Percentiles rank a stretch among this genome's conserved stretches.
phyloP scores from a whole-genome alignment of 2,329 filamentous ascomycete genomes.

The Mycosphaerelloides madeirae region DNA sequence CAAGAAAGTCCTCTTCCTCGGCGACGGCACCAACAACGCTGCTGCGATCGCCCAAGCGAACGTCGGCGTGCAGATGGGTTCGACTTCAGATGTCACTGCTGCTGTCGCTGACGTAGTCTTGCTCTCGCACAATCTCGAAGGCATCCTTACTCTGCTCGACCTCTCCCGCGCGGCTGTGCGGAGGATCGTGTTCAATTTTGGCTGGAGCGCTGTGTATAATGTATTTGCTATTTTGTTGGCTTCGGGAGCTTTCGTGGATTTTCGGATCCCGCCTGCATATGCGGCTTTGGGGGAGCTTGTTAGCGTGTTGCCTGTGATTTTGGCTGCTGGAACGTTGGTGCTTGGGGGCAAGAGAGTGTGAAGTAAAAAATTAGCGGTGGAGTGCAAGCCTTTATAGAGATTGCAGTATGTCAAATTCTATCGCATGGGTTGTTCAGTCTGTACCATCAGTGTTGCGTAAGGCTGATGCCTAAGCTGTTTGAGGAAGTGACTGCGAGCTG shows the following conservation, averaged over 20 bases:
- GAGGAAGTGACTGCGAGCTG: no score
- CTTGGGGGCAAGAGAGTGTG: no score
- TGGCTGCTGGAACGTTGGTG: slow-evolving; percentile 40
- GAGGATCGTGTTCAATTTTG: slow-evolving; percentile 59
- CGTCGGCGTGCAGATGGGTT: slow-evolving; percentile 66
- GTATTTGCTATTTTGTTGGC: slow-evolving; percentile 62
- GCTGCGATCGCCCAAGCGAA: slow-evolving; percentile 65
- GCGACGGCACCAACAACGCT: slow-evolving; percentile 77
- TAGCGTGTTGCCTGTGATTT: slow-evolving; percentile 66
- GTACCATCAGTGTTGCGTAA: no score
- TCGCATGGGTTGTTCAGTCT: no score
- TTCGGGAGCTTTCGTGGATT: slow-evolving; percentile 57
- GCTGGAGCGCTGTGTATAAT: slow-evolving; percentile 68
- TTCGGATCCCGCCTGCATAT: slow-evolving; percentile 56
- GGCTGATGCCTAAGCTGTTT: no score
- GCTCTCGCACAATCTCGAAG: slow-evolving; percentile 46
- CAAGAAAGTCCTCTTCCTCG: slow-evolving; percentile 61
- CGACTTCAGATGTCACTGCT: slow-evolving; percentile 59
- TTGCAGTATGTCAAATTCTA: no score
- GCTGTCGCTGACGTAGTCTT: slow-evolving; percentile 66
- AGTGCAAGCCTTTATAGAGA: no score
- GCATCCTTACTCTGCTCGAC: slow-evolving; percentile 56
- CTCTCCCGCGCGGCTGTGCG: slow-evolving; percentile 42
- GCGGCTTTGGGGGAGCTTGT: slow-evolving; percentile 69
- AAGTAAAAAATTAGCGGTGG: no score